Percentiles rank a stretch among this genome's conserved stretches.
phyloP scores from a whole-genome alignment of 371 early-diverging fungal species.

The Coemansia sp. region DNA sequence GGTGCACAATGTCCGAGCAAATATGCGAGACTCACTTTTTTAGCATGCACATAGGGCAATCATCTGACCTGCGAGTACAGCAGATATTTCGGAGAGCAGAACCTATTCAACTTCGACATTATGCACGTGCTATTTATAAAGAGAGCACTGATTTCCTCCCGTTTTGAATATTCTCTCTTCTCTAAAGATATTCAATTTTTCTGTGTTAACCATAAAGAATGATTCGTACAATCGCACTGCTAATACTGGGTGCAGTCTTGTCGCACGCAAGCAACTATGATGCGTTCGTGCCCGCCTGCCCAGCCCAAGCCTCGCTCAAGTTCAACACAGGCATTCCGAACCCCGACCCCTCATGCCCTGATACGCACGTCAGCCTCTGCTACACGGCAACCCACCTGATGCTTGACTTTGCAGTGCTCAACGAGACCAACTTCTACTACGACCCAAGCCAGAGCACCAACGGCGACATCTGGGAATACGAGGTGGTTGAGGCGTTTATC shows the following conservation, averaged over 20 bases:
- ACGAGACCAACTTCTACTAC: slow-evolving; percentile 39
- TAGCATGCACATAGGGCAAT: too few relatives aligned
- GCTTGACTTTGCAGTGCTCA: slow-evolving; percentile 32
- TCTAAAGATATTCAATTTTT: too few relatives aligned
- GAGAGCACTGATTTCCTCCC: background rate
- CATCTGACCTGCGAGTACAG: too few relatives aligned
- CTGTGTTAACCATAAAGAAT: background rate
- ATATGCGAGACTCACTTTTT: too few relatives aligned
- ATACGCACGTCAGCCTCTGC: slow-evolving; percentile 39
- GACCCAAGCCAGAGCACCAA: slow-evolving; percentile 38
- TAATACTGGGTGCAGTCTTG: background rate
- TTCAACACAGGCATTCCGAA: slow-evolving; percentile 31
- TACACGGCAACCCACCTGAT: slow-evolving; percentile 35
- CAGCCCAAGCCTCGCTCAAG: slow-evolving; percentile 14
- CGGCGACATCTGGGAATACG: slow-evolving; percentile 48
- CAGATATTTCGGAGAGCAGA: too few relatives aligned
- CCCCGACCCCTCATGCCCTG: slow-evolving; percentile 21
- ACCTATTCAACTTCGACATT: too few relatives aligned
- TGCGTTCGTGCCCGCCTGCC: slow-evolving; percentile 42
- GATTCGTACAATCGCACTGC: background rate
- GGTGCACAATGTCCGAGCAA: too few relatives aligned
- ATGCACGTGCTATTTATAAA: too few relatives aligned
- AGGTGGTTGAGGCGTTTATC: slow-evolving; percentile 48
- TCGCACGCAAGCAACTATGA: background rate
- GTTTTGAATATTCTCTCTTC: background rate